Evolutionary conservation across 176 grass and related monocot genomes (phyloP).

Genomic region (Otatea glauca): DNA sequence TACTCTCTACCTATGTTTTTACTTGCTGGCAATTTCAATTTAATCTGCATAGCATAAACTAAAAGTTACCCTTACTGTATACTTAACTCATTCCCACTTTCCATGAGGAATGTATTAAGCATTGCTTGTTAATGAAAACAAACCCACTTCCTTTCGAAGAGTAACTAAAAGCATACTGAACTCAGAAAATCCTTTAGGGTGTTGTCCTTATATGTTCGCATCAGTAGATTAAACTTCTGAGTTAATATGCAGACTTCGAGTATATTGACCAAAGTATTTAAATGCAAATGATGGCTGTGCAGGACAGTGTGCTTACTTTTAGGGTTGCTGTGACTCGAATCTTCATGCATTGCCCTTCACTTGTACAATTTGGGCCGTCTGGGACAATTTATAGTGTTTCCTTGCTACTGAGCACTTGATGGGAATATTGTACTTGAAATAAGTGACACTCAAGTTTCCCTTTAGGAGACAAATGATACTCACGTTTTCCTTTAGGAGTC

Average conservation of each 20-base stretch:
- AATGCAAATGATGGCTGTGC: slow-evolving; percentile 13
- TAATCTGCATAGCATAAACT: slow-evolving; percentile 32
- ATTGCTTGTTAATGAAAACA: background rate
- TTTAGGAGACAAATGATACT: background rate
- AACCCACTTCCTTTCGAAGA: background rate
- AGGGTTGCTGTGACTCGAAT: background rate
- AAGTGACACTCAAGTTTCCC: background rate
- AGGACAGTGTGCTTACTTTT: slow-evolving; percentile 1
- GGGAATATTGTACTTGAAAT: slow-evolving; percentile 8
- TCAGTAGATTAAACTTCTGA: slow-evolving; percentile 1
- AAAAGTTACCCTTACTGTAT: background rate
- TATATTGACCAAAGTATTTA: background rate
- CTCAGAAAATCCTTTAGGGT: background rate
- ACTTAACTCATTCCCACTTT: background rate
- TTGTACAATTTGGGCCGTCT: slow-evolving; percentile 1
- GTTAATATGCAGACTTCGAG: background rate
- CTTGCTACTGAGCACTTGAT: background rate
- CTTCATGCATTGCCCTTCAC: background rate
- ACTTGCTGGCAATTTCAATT: slow-evolving; percentile 21
- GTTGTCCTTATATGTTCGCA: slow-evolving; percentile 11
- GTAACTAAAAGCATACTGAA: background rate
- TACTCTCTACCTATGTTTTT: slow-evolving; percentile 9
- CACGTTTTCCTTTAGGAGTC: background rate
- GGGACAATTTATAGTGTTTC: background rate
- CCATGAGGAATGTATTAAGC: background rate